These are phyloP conservation scores for Ottelia alismoides DNA, from an alignment of 106 monocot species.

Conservation along the genomic window DNA sequence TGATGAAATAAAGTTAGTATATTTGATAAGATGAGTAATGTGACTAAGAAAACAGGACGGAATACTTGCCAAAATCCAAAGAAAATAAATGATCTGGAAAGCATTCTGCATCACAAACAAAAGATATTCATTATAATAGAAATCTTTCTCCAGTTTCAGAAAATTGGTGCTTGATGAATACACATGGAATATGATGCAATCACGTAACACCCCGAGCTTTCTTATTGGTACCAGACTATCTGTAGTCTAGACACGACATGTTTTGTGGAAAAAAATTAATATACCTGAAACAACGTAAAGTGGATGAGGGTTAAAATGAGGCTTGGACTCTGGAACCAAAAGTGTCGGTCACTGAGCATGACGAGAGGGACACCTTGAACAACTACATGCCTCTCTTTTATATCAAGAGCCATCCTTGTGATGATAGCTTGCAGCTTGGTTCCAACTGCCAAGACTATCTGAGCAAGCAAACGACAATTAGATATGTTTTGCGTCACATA, in stretches of 20 bases:
- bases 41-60: too few relatives aligned
- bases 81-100: slow-evolving; percentile 66
- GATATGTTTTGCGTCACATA: background rate
- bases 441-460: slow-evolving; percentile 76
- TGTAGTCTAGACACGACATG: too few relatives aligned
- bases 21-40: too few relatives aligned
- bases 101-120: slow-evolving; percentile 52
- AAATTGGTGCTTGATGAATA: too few relatives aligned
- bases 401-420: slow-evolving; percentile 69
- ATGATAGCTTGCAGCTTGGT: slow-evolving; percentile 82
- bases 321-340: slow-evolving; percentile 54
- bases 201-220: too few relatives aligned
- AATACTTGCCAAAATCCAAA: slow-evolving; percentile 75
- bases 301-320: slow-evolving; percentile 60
- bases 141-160: background rate
- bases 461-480: background rate
- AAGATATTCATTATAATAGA: background rate
- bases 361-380: slow-evolving; percentile 86
- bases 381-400: slow-evolving; percentile 53
- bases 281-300: slow-evolving; percentile 60
- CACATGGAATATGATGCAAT: too few relatives aligned
- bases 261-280: too few relatives aligned
- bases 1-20: slow-evolving; percentile 2
- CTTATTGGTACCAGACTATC: too few relatives aligned
- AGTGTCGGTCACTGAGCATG: slow-evolving; percentile 55